These are phyloP conservation scores for Diaporthe capsici DNA, from an alignment of 2,329 filamentous ascomycete species.

Conservation along the genomic window DNA sequence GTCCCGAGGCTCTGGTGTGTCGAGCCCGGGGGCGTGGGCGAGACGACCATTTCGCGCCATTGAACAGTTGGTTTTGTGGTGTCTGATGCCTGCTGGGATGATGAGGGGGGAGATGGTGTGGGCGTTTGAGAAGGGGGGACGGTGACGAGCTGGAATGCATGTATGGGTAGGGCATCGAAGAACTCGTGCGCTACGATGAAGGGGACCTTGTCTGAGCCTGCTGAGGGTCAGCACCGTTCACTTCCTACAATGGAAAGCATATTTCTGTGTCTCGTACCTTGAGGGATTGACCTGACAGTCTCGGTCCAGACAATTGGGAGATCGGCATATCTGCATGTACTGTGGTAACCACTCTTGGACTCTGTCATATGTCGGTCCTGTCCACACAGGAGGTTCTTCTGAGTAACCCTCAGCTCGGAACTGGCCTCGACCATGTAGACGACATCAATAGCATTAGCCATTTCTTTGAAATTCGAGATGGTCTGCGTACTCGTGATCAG, in stretches of 20 bases:
- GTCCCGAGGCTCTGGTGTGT: constrained; percentile 68
- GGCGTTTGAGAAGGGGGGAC: constrained; percentile 47
- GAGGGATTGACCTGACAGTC: constrained; percentile 85
- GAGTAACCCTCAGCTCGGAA: constrained; percentile 79
- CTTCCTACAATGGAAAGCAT: no score
- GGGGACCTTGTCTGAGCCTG: constrained; percentile 79
- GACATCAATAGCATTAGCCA: constrained; percentile 83
- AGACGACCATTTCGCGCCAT: constrained; percentile 88
- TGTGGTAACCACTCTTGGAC: constrained; percentile 80
- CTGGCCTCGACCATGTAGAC: constrained; percentile 98
- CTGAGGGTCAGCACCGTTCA: constrained; percentile 19
- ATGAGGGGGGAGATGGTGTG: constrained; percentile 56
- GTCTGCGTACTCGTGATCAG: constrained; percentile 67
- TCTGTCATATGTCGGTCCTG: constrained; percentile 76
- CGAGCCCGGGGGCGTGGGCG: constrained; percentile 71
- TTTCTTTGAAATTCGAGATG: constrained; percentile 83
- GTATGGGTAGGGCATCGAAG: constrained; percentile 97
- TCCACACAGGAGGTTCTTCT: constrained; percentile 87
- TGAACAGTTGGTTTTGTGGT: constrained; percentile 61
- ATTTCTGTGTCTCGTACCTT: constrained; percentile 61
- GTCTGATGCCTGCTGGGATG: constrained; percentile 55
- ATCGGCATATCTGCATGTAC: constrained; percentile 80
- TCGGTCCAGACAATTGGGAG: constrained; percentile 92
- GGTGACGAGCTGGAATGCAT: constrained; percentile 86
- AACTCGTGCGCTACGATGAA: constrained; percentile 99